These are phyloP conservation scores for Myriosclerotinia scirpicola DNA, from an alignment of 2,329 filamentous ascomycete genomes.

Conservation along the genomic window DNA sequence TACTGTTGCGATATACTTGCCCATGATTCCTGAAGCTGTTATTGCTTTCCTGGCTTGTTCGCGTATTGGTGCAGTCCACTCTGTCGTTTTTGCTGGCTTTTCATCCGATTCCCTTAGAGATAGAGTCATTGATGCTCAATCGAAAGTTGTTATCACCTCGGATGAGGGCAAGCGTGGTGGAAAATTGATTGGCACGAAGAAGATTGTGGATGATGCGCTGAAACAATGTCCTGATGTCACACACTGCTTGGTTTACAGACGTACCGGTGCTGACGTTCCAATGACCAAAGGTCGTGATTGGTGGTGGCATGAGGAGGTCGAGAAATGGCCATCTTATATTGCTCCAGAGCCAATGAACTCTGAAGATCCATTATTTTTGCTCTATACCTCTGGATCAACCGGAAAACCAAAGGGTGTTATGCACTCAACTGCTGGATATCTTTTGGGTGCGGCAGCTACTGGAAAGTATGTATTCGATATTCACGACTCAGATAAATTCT, in stretches of 20 bases:
- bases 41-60: constrained; percentile 87
- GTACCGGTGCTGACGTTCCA: constrained; percentile 88
- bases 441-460: constrained; percentile 89
- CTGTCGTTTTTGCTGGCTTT: constrained; percentile 96
- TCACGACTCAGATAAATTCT: constrained; percentile 88
- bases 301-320: constrained; percentile 99
- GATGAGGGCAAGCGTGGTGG: constrained; percentile 98
- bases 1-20: constrained; percentile 93
- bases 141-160: constrained; percentile 92
- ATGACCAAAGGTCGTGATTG: constrained; percentile 85
- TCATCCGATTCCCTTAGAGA: constrained; percentile 94
- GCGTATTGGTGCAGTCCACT: constrained; percentile 94
- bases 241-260: constrained; percentile 88
- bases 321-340: constrained; percentile 94
- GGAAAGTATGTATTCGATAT: constrained; percentile 99
- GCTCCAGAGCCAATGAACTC: constrained; percentile 85
- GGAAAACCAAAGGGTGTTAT: constrained; percentile 99
- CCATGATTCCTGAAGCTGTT: constrained; percentile 97
- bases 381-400: constrained; percentile 97
- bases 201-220: constrained; percentile 96
- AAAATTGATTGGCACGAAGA: constrained; percentile 97
- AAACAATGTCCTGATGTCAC: constrained; percentile 91
- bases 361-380: constrained; percentile 93
- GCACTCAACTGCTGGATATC: constrained; percentile 94
- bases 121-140: constrained; percentile 86